Conservation (phyloP, 805 yeast species). For the Wickerhamiella allomyrinae region DNA sequence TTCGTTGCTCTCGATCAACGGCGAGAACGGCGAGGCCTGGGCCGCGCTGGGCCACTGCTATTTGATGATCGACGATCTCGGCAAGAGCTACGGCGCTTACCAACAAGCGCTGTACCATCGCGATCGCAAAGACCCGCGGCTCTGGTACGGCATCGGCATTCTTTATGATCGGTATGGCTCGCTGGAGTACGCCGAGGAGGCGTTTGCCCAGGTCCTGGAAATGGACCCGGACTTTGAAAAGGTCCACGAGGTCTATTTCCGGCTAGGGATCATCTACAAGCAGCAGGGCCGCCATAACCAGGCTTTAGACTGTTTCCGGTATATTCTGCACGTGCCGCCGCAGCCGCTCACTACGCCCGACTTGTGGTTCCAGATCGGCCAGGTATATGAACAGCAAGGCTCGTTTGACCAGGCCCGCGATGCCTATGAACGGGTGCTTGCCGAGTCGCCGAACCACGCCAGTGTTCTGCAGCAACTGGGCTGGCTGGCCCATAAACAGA, state of each 20-base stretch:
- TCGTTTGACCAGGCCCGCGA: constrained; percentile 86
- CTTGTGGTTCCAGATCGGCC: constrained; percentile 97
- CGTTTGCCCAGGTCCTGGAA: constrained; percentile 88
- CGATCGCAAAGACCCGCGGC: constrained; percentile 87
- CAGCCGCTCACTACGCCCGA: constrained; percentile 92
- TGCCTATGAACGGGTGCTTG: constrained; percentile 85
- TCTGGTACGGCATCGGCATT: constrained; percentile 98
- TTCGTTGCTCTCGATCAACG: constrained; percentile 64
- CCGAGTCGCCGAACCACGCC: constrained; percentile 85
- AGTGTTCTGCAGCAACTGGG: constrained; percentile 94
- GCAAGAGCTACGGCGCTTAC: constrained; percentile 89
- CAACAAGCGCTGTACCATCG: constrained; percentile 90
- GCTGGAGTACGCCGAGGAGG: constrained; percentile 94
- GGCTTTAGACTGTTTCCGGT: constrained; percentile 89
- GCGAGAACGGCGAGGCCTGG: constrained; percentile 93
- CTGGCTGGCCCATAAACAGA: constrained; percentile 70
- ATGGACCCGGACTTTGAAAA: constrained; percentile 93
- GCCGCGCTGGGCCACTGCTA: constrained; percentile 90
- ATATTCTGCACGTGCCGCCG: constrained; percentile 82
- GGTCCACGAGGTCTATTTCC: constrained; percentile 89
- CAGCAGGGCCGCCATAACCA: constrained; percentile 78
- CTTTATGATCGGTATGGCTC: constrained; percentile 93
- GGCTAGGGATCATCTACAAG: constrained; percentile 91
- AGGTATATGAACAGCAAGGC: constrained; percentile 84
- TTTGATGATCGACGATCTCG: constrained; percentile 89